A percentile compares a stretch with the other conserved stretches of the same genome.
Conservation (phyloP, 192 early-diverging fungal species). For the Umbelopsis ramanniana region DNA sequence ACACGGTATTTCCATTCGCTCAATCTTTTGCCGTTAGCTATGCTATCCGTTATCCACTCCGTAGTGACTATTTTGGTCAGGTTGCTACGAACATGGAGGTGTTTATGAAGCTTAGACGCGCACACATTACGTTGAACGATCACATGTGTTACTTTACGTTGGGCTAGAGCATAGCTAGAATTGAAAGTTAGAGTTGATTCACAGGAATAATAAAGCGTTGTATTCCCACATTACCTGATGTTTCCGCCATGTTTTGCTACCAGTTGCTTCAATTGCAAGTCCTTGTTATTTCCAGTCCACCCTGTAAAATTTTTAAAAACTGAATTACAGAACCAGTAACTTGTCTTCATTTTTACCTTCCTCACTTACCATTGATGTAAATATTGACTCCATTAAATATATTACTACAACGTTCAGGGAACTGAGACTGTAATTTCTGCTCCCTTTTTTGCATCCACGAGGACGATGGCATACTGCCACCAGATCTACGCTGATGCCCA, state of each 20-base stretch:
- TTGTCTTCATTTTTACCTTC: background rate
- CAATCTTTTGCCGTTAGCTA: constrained; percentile 12
- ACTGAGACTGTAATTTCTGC: background rate
- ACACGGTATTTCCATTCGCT: constrained; percentile 13
- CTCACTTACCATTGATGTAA: background rate
- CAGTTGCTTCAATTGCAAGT: constrained; percentile 1
- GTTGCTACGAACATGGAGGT: background rate
- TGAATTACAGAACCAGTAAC: background rate
- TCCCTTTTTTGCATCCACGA: constrained; percentile 4
- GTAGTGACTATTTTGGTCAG: constrained; percentile 6
- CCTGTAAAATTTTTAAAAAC: background rate
- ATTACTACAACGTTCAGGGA: background rate
- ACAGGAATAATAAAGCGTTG: background rate
- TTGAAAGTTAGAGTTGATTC: background rate
- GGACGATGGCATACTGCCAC: background rate
- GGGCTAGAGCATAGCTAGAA: background rate
- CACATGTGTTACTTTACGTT: background rate
- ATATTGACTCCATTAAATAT: constrained; percentile 12
- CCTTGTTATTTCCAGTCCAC: constrained; percentile 7
- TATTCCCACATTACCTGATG: background rate
- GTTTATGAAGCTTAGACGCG: background rate
- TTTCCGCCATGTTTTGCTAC: background rate
- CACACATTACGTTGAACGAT: background rate
- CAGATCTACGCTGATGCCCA: constrained; percentile 3
- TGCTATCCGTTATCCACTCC: constrained; percentile 9